Evolutionary conservation across 345 rosid species (phyloP), one percentile per base, ranked within the genome.

Genomic region (Arabidopsis arenosa): DNA sequence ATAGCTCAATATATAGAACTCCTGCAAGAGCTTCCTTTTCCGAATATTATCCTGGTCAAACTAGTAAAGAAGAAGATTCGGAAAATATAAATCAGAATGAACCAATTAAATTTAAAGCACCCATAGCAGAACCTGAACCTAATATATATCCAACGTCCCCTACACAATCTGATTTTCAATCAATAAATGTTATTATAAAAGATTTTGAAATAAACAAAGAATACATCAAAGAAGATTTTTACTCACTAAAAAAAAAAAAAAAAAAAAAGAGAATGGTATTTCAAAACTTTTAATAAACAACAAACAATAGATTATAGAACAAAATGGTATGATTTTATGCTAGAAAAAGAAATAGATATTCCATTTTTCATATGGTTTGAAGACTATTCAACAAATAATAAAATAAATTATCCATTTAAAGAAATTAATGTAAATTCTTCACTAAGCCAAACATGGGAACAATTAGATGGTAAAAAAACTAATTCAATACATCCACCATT

Each of bases 41-140:
- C 2, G 26, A 58, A 35, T 58, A 7, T 5, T 26, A 26, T 8
- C 15, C 48, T 61, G 33, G 48, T 0, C 66, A 39, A 21, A 18
- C 48, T 1, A 61, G 48, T 39, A 28, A 28, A 28, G 30, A 28
- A 28, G 15, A 15, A 2, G 9, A 39, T 0, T 51, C 23, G 2
- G 60, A 66, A 51, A 66, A 47, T 2, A 7, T 51, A 11, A 36
- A 36, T 1, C 47, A 66, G 15, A 51, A 7, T 5, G 0, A 37
- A 59, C 0, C 9, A 33, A 6, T 58, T 1, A 58, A 35, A 13
- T 55, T 33, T n/a, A 57, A 74, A 45, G 78, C 66, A 35, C 12
- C 67, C 11, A 12, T 58, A n/a, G 58, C 66, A 35, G 71, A 74
- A 65, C 39, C 65, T 2, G 37, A 55, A 55, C 49, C 0, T 35